phyloP scores from a whole-genome alignment of 1,284 basidiomycete species.

The Cutaneotrichosporon cavernicola region DNA sequence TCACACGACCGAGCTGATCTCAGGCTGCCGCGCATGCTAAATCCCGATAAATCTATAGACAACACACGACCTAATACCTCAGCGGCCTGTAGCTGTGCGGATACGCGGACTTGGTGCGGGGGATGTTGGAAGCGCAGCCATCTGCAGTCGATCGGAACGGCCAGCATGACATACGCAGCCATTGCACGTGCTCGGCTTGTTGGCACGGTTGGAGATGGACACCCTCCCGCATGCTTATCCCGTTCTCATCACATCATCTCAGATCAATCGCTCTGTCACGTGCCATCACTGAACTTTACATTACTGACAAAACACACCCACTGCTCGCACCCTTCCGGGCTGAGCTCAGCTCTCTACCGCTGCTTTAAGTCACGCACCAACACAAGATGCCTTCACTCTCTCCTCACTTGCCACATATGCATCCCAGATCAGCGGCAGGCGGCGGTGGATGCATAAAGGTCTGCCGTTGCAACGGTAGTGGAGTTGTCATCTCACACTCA shows the following conservation, averaged over 20 bases:
- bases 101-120: not conserved
- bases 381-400: not conserved
- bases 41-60: not conserved
- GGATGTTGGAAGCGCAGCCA: too few species aligned
- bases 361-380: too few species aligned
- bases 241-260: not conserved
- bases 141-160: too few species aligned
- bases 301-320: not conserved
- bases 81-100: not conserved
- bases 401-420: not conserved
- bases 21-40: constrained; percentile 7
- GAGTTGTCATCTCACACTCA: not conserved
- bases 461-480: too few species aligned
- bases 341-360: too few species aligned
- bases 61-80: not conserved
- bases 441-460: not conserved
- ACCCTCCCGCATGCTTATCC: too few species aligned
- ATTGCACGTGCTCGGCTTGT: too few species aligned
- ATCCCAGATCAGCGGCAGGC: not conserved
- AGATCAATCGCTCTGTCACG: too few species aligned
- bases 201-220: too few species aligned
- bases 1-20: not conserved
- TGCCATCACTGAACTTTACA: too few species aligned
- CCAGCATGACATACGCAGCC: not conserved
- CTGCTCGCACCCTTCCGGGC: not conserved